Conservation (phyloP, 192 early-diverging fungal genomes). For the Entomortierella chlamydospora region DNA sequence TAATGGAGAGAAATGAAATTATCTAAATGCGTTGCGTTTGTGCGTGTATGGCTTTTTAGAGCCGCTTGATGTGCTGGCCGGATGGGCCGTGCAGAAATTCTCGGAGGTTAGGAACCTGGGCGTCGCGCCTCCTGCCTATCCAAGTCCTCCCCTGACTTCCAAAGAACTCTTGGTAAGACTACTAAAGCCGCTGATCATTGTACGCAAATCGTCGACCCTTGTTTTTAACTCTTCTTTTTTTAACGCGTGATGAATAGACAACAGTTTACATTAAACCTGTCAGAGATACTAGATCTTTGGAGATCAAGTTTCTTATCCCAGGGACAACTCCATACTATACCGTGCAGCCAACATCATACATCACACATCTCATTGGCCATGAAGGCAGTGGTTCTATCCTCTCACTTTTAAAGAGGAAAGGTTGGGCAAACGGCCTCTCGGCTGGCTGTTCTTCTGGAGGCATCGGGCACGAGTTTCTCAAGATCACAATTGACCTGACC, state of each 20-base stretch:
- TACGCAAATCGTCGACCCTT: background rate
- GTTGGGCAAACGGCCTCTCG: slow-evolving; percentile 81
- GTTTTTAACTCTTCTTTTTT: background rate
- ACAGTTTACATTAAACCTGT: slow-evolving; percentile 73
- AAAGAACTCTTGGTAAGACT: slow-evolving; percentile 66
- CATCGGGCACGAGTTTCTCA: slow-evolving; percentile 76
- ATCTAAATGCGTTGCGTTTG: too few species aligned
- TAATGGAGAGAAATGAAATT: background rate
- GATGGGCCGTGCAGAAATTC: slow-evolving; percentile 84
- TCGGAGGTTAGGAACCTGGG: slow-evolving; percentile 77
- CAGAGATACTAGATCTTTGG: slow-evolving; percentile 74
- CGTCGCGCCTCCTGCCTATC: slow-evolving; percentile 73
- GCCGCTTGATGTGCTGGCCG: slow-evolving; percentile 77
- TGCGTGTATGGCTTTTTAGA: slow-evolving; percentile 54
- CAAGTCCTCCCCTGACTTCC: slow-evolving; percentile 74
- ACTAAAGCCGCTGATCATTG: background rate
- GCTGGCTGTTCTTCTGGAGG: slow-evolving; percentile 58
- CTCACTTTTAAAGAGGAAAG: slow-evolving; percentile 80
- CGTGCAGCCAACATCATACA: slow-evolving; percentile 74
- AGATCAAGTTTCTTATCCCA: slow-evolving; percentile 84
- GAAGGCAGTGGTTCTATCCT: slow-evolving; percentile 87
- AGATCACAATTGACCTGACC: slow-evolving; percentile 81
- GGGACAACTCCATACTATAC: slow-evolving; percentile 68
- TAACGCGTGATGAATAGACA: background rate
- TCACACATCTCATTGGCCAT: slow-evolving; percentile 87